Percentiles rank a stretch among this genome's conserved stretches.
phyloP scores from a whole-genome alignment of 2,329 filamentous ascomycete species.

The Aulographum hederae region DNA sequence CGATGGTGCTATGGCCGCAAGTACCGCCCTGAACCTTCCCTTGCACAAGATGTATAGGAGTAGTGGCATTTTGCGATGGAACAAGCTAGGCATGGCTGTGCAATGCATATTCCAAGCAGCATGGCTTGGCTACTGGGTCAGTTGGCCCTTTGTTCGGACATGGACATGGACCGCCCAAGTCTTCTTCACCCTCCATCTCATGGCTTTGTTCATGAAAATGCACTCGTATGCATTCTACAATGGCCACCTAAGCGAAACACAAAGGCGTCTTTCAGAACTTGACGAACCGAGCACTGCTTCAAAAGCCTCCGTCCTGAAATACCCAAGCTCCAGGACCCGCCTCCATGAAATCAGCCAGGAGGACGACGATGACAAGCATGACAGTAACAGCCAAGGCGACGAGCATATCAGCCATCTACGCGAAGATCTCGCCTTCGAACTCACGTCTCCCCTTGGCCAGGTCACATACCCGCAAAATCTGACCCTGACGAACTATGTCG shows the following conservation, averaged over 20 bases:
- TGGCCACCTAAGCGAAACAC: slow-evolving; percentile 76
- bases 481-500: slow-evolving; percentile 61
- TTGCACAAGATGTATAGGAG: slow-evolving; percentile 49
- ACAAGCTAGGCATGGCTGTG: slow-evolving; percentile 54
- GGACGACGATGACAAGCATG: slow-evolving; percentile 16
- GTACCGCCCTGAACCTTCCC: slow-evolving; percentile 52
- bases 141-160: slow-evolving; percentile 62
- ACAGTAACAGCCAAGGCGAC: no score
- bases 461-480: slow-evolving; percentile 84
- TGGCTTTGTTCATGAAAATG: slow-evolving; percentile 96
- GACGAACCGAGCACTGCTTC: slow-evolving; percentile 58
- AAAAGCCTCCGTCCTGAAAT: slow-evolving; percentile 55
- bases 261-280: slow-evolving; percentile 60
- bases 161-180: slow-evolving; percentile 99
- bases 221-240: slow-evolving; percentile 98
- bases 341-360: slow-evolving; percentile 32
- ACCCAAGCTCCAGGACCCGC: slow-evolving; percentile 36
- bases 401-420: slow-evolving; percentile 57
- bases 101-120: slow-evolving; percentile 65
- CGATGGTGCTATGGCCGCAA: slow-evolving; percentile 71
- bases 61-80: slow-evolving; percentile 48
- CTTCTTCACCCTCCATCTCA: slow-evolving; percentile 77
- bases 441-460: slow-evolving; percentile 78
- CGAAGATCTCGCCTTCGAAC: slow-evolving; percentile 73
- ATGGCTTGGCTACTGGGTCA: slow-evolving; percentile 74